A percentile compares a stretch with the other conserved stretches of the same genome.
Evolutionary conservation across 2,329 filamentous ascomycete genomes (phyloP).

Genomic region (Colletotrichum sojae): DNA sequence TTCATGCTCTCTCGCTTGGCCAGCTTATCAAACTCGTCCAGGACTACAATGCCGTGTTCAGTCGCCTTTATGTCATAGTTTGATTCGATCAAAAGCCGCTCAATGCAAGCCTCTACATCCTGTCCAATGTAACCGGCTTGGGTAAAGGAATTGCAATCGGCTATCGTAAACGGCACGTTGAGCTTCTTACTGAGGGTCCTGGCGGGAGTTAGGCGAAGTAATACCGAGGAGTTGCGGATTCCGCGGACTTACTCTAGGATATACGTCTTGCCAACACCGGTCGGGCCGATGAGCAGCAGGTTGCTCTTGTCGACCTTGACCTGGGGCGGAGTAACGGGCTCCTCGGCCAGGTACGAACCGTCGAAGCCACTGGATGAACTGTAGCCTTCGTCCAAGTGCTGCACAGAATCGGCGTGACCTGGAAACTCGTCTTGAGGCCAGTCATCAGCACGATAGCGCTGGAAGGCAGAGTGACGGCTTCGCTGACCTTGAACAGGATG

Average conservation of each 20-base stretch:
- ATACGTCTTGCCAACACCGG: conserved; percentile 95
- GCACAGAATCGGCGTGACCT: conserved; percentile 64
- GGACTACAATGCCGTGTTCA: conserved; percentile 92
- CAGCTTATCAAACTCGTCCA: conserved; percentile 98
- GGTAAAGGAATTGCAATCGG: conserved; percentile 95
- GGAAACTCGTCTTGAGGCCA: conserved; percentile 67
- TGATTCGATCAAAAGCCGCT: conserved; percentile 88
- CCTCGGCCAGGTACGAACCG: conserved; percentile 65
- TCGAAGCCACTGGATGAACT: conserved; percentile 48
- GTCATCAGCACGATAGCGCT: conserved; percentile 52
- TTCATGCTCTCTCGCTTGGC: conserved; percentile 89
- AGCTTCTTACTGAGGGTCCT: conserved; percentile 92
- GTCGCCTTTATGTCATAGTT: conserved; percentile 89
- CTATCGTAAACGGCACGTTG: conserved; percentile 96
- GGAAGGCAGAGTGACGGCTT: conserved; percentile 45
- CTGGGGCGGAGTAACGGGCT: conserved; percentile 57
- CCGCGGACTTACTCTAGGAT: conserved; percentile 76
- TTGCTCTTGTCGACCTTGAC: conserved; percentile 97
- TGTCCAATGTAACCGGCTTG: conserved; percentile 98
- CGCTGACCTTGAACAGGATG: conserved; percentile 85
- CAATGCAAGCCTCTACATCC: conserved; percentile 96
- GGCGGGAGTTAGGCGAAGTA: conserved; percentile 41
- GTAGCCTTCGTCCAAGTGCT: conserved; percentile 56
- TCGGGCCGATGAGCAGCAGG: conserved; percentile 89
- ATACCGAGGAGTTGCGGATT: not conserved